Evolutionary conservation across 352 stramenopile genomes (phyloP), one percentile per base, ranked within the genome.

Genomic region (Phytophthora citricola): DNA sequence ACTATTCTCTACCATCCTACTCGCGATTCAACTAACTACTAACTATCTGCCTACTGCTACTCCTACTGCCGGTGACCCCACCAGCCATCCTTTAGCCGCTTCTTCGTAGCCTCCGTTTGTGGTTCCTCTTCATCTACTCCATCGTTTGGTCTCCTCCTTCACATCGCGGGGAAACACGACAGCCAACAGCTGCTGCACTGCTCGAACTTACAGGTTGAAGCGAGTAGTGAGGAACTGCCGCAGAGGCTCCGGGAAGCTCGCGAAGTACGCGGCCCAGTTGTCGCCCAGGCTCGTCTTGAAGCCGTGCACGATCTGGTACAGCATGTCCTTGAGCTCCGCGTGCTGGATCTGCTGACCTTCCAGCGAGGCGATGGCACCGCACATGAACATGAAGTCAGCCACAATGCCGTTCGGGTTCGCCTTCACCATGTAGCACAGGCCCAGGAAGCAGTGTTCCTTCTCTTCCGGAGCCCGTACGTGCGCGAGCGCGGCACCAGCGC

Each of bases 371-470:
- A 96, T 92, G 10, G 89, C 89, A 58, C 87, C 87, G 46, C 87
- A 95, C 84, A 96, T 93, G 73, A 92, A 94, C 87, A 96, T 95
- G 54, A 96, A 96, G 50, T 96, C 87, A 10, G 84, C 74, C 9
- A 96, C 81, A 44, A 95, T 95, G 29, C 85, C 87, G 58, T 90
- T 92, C 61, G 91, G 91, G 71, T 97, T 97, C 27, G 91, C 76
- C 75, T 96, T 92, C 56, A 97, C 87, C 78, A 97, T 93, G 71
- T 97, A 94, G 75, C 90, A 97, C 5, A 97, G 71, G 0, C 91
- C 91, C 41, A 95, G 57, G 47, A 97, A 97, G 61, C 87, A 95
- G 62, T 95, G 86, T 68, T 97, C 91, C 69, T 96, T 96, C 71
- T 97, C 91, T 58, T 92, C 83, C 0, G 74, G 84, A 11, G 93